phyloP scores from a whole-genome alignment of 106 monocot genomes.

The Xerophyta viscosa region DNA sequence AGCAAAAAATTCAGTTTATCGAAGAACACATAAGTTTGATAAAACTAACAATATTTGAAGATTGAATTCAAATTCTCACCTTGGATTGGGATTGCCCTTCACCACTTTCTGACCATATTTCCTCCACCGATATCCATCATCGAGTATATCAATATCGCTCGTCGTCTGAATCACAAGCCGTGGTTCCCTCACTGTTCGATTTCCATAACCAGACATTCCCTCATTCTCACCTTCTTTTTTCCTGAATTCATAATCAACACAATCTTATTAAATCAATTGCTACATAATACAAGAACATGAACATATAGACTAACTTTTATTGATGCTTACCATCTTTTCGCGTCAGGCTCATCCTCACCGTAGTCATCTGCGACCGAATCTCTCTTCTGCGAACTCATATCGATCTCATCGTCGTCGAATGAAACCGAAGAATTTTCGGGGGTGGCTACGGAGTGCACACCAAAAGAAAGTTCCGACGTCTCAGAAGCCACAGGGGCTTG shows the following conservation, averaged over 20 bases:
- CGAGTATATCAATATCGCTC: conserved; percentile 48
- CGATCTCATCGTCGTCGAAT: conserved; percentile 32
- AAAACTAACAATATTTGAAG: background rate
- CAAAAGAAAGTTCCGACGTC: conserved; percentile 18
- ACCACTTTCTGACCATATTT: conserved; percentile 62
- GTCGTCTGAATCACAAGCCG: conserved; percentile 44
- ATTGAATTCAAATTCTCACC: conserved; percentile 16
- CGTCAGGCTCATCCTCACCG: conserved; percentile 39
- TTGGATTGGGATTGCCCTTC: conserved; percentile 57
- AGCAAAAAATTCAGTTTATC: too few species aligned
- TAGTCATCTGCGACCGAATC: conserved; percentile 6
- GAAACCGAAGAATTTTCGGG: conserved; percentile 53
- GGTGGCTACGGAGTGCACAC: conserved; percentile 20
- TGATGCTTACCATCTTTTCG: conserved; percentile 44
- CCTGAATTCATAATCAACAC: conserved; percentile 9
- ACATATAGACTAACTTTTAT: too few species aligned
- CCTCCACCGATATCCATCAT: conserved; percentile 50
- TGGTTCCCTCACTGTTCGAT: conserved; percentile 30
- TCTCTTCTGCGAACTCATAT: conserved; percentile 22
- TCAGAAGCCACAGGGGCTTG: conserved; percentile 4
- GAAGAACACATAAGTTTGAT: too few species aligned
- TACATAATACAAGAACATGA: too few species aligned
- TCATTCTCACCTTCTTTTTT: conserved; percentile 29
- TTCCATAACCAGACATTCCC: conserved; percentile 18
- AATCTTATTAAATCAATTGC: too few species aligned